phyloP scores from a whole-genome alignment of 345 rosid genomes.

The Angophora floribunda region DNA sequence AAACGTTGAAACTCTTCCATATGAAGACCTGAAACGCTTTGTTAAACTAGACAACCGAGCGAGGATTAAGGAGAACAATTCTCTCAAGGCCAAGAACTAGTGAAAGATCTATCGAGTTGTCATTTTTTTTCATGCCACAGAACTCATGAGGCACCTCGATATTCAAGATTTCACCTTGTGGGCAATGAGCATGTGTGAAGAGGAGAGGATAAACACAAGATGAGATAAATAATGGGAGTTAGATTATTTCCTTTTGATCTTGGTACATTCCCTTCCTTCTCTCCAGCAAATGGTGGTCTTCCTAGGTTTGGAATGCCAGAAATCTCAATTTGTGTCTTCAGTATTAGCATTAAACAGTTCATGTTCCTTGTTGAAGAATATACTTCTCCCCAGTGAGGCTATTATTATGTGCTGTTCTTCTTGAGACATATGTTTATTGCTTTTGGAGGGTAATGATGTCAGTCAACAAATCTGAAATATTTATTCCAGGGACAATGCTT shows the following conservation, averaged over 20 bases:
- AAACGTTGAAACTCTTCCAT: slow-evolving; percentile 59
- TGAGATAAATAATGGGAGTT: background rate
- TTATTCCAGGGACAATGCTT: background rate
- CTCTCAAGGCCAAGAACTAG: slow-evolving; percentile 68
- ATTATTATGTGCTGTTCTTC: background rate
- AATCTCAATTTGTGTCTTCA: background rate
- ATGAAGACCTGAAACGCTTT: slow-evolving; percentile 70
- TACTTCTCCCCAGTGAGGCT: background rate
- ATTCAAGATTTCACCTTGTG: background rate
- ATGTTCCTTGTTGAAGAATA: background rate
- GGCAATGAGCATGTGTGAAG: background rate
- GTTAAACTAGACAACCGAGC: slow-evolving; percentile 82
- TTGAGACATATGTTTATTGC: background rate
- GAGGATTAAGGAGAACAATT: slow-evolving; percentile 77
- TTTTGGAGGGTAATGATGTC: background rate
- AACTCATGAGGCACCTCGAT: background rate
- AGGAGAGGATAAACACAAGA: background rate
- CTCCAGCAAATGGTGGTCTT: background rate
- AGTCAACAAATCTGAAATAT: background rate
- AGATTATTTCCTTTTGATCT: background rate
- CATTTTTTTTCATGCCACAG: background rate
- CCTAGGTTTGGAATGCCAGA: background rate
- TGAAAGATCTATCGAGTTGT: background rate
- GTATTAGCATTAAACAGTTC: background rate
- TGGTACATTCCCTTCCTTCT: background rate